Evolutionary conservation across 2,329 filamentous ascomycete species (phyloP).

Genomic region (Colletotrichum sp.): DNA sequence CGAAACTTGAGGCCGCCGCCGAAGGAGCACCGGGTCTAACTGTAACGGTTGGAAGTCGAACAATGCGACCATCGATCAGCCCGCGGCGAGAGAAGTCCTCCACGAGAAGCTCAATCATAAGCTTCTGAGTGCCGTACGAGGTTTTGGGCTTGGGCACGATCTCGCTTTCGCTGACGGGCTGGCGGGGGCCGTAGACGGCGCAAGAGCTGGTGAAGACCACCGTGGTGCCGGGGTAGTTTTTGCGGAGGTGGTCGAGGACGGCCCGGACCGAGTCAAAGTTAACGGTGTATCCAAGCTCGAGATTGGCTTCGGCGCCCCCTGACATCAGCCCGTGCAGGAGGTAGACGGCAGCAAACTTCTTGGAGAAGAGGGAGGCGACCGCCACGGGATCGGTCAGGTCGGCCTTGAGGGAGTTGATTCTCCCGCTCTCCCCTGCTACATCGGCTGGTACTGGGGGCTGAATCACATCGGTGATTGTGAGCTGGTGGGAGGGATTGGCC

Average conservation of each 20-base stretch:
- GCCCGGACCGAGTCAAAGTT: constrained; percentile 62
- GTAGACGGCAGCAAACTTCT: constrained; percentile 52
- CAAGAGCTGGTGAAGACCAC: constrained; percentile 65
- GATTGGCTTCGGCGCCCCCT: constrained; percentile 62
- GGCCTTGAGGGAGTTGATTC: constrained; percentile 28
- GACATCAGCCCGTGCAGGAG: constrained; percentile 71
- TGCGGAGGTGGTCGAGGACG: constrained; percentile 58
- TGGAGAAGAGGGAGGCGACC: constrained; percentile 32
- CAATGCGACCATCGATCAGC: constrained; percentile 61
- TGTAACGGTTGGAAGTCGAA: constrained; percentile 65
- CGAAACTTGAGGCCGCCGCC: constrained; percentile 64
- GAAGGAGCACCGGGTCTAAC: constrained; percentile 66
- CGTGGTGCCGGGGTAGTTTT: constrained; percentile 48
- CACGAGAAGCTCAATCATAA: constrained; percentile 63
- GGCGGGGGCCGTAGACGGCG: constrained; percentile 60
- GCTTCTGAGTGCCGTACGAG: constrained; percentile 66
- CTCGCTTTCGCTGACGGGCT: constrained; percentile 41
- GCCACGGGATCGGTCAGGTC: constrained; percentile 37
- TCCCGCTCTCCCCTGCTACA: constrained; percentile 25
- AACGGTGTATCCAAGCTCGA: constrained; percentile 58
- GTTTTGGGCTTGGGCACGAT: constrained; percentile 57
- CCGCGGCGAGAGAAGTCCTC: constrained; percentile 58
- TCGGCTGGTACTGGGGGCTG: constrained; percentile 54
- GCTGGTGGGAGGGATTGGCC: constrained; percentile 35
- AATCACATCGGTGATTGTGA: constrained; percentile 63